Percentiles rank a stretch among this genome's conserved stretches.
phyloP scores from a whole-genome alignment of 805 yeast genomes.

The Yamadazyma ubonensis region DNA sequence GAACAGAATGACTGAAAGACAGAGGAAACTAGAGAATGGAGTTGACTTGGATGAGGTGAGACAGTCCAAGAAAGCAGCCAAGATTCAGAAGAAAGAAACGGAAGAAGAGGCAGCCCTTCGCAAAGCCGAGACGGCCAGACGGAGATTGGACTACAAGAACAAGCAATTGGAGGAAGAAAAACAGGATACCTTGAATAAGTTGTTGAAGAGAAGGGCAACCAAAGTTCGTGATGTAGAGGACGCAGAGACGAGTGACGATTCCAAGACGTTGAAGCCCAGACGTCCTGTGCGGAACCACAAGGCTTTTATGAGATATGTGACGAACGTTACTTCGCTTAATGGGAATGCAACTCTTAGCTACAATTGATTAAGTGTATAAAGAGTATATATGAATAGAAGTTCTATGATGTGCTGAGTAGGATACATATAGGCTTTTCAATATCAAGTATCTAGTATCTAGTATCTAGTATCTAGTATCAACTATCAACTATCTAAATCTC shows the following conservation, averaged over 20 bases:
- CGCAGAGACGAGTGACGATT: constrained; percentile 26
- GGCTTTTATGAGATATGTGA: constrained; percentile 42
- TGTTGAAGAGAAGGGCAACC: constrained; percentile 79
- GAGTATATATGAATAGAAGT: no score
- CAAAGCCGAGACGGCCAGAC: constrained; percentile 84
- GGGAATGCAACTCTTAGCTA: constrained; percentile 2
- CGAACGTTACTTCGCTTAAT: neutral
- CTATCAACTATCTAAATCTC: no score
- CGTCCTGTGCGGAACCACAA: constrained; percentile 46
- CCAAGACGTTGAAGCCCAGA: constrained; percentile 31
- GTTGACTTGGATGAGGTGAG: constrained; percentile 32
- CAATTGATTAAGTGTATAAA: no score
- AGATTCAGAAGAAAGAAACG: constrained; percentile 47
- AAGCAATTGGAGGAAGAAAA: constrained; percentile 89
- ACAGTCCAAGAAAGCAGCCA: constrained; percentile 47
- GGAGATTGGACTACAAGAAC: constrained; percentile 80
- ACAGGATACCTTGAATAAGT: constrained; percentile 82
- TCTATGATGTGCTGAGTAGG: no score
- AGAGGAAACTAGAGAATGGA: constrained; percentile 31
- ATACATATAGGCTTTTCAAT: no score
- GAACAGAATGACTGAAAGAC: constrained; percentile 56
- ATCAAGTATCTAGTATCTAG: no score
- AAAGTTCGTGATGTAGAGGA: constrained; percentile 51
- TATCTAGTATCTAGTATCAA: no score
- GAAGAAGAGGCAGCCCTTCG: constrained; percentile 82